Evolutionary conservation across 768 basidiomycete genomes (phyloP), one percentile per base, ranked within the genome.

Genomic region (Pholiota molesta): DNA sequence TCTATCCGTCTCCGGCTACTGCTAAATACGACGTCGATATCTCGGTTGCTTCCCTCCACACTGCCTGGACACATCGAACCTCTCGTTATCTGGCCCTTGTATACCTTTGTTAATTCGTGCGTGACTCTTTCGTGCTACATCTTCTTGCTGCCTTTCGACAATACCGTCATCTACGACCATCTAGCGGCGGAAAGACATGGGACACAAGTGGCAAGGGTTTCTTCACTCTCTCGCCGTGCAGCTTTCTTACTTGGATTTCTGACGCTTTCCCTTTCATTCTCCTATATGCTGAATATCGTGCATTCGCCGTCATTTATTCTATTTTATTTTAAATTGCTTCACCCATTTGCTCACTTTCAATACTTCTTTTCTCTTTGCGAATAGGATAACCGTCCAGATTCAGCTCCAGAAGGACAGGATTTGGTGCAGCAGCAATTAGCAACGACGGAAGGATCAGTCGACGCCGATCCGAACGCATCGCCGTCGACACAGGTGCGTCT

Each of bases 401-500:
- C 47, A n/a, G 23, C 54, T 47, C 19, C 28, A 51, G 39, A 45
- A 52, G 35, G 40, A 29, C 19, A 2, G 3, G 35, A 37, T 37
- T 37, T 37, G 35, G 13, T 37, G 14, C 35, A 49, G 29, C 33
- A 26, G 31, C 42, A 42, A 8, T 39, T n/a, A 2, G n/a, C 16
- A 17, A 29, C 33, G 29, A 23, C 37, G 59, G 57, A 63, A 55
- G 56, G 69, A 60, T 67, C 69, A 73, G 79, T 81, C 77, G 80
- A 81, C 78, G 86, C 86, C 79, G 88, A 85, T 83, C 74, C 73
- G 74, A 76, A 74, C 73, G 72, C 75, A 77, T 82, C 85, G 79
- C 78, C 85, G 85, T 86, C 86, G 89, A 79, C 86, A 79, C 83
- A 90, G 89, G 89, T 91, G 84, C 87, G 90, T 91, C 77, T 72